Conservation (phyloP, 1,284 basidiomycete species). For the Sparassis latifolia region DNA sequence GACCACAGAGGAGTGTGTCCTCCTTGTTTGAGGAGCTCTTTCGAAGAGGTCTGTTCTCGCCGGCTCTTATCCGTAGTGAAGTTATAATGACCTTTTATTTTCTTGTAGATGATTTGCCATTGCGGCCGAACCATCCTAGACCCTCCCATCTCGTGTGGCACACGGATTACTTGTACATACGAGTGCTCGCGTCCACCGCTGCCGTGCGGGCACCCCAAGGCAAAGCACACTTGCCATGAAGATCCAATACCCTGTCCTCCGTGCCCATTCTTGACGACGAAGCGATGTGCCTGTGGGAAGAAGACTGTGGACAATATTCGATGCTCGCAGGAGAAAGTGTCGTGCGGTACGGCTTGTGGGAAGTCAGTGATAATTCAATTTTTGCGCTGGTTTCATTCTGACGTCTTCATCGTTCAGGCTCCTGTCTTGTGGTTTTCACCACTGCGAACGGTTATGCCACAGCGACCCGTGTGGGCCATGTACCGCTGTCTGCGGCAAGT, state of each 20-base stretch:
- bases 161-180: slow-evolving; percentile 67
- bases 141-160: slow-evolving; percentile 76
- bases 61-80: not conserved
- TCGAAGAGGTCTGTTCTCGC: slow-evolving; percentile 66
- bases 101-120: slow-evolving; percentile 59
- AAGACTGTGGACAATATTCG: slow-evolving; percentile 61
- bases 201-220: slow-evolving; percentile 75
- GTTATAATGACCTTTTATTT: slow-evolving; percentile 6
- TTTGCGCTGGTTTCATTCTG: not conserved
- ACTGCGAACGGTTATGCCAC: slow-evolving; percentile 78
- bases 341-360: slow-evolving; percentile 77
- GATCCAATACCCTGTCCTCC: slow-evolving; percentile 66
- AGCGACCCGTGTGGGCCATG: slow-evolving; percentile 74
- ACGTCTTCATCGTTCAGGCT: slow-evolving; percentile 31
- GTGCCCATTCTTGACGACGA: slow-evolving; percentile 73
- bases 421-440: slow-evolving; percentile 80
- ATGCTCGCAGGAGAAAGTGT: slow-evolving; percentile 80
- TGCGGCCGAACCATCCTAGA: slow-evolving; percentile 71
- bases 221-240: slow-evolving; percentile 78
- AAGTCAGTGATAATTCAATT: slow-evolving; percentile 37
- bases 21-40: slow-evolving; percentile 79
- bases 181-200: slow-evolving; percentile 71
- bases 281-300: slow-evolving; percentile 85
- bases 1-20: slow-evolving; percentile 83
- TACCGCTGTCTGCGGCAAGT: slow-evolving; percentile 73